These are phyloP conservation scores for Starmerella vaccinii DNA, from an alignment of 805 yeast genomes.

Conservation along the genomic window DNA sequence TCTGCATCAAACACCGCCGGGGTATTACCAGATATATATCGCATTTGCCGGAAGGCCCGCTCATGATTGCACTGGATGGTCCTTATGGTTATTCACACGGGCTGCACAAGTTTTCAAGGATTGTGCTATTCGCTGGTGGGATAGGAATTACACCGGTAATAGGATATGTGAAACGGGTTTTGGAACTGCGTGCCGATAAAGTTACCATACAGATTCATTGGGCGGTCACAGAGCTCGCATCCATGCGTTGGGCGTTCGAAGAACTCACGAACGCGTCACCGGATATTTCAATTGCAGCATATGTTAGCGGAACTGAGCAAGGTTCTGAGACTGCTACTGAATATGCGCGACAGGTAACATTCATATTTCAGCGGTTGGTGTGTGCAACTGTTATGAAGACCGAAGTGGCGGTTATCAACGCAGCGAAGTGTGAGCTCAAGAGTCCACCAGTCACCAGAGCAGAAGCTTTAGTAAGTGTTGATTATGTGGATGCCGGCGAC, in stretches of 20 bases:
- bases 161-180: constrained; percentile 13
- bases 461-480: not conserved
- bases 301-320: not conserved
- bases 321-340: not conserved
- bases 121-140: constrained; percentile 46
- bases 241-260: constrained; percentile 14
- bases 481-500: not conserved
- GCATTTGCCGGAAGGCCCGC: constrained; percentile 15
- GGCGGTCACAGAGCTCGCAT: constrained; percentile 14
- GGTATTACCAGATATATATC: constrained; percentile 20
- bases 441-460: not conserved
- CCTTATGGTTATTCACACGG: constrained; percentile 39
- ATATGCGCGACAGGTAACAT: not conserved
- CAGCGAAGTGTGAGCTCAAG: not conserved
- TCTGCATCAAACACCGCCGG: constrained; percentile 16
- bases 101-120: constrained; percentile 33
- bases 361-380: constrained; percentile 1
- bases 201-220: constrained; percentile 16
- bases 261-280: not conserved
- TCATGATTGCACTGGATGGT: constrained; percentile 45
- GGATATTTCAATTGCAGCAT: not conserved
- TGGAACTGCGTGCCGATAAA: not conserved
- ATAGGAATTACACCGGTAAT: constrained; percentile 48
- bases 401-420: not conserved
- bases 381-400: constrained; percentile 1